These are phyloP conservation scores for Butyriboletus loyo DNA, from an alignment of 768 basidiomycete species.

Conservation along the genomic window DNA sequence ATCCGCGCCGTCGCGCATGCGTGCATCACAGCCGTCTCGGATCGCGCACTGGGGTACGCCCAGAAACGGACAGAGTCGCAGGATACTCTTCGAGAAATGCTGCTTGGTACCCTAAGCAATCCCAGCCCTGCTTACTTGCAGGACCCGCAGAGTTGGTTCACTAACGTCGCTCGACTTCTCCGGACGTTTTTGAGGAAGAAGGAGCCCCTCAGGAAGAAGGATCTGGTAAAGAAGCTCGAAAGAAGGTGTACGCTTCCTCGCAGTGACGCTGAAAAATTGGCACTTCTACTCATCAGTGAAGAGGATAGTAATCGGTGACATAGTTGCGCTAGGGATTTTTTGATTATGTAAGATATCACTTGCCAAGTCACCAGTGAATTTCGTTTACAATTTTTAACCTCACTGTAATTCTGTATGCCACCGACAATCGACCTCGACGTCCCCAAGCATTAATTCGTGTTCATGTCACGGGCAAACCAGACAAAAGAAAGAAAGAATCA, in stretches of 20 bases:
- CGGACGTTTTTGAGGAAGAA: not conserved
- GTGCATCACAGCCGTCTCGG: slow-evolving; percentile 8
- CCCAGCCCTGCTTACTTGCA: not conserved
- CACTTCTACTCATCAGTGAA: too few species aligned
- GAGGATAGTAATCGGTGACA: not conserved
- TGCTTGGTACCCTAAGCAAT: not conserved
- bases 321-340: not conserved
- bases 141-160: slow-evolving; percentile 1
- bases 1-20: slow-evolving; percentile 7
- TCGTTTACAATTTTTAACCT: not conserved
- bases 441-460: not conserved
- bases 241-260: not conserved
- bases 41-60: not conserved
- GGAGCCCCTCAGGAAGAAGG: not conserved
- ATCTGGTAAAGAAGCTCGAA: slow-evolving; percentile 1
- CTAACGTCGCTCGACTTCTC: not conserved
- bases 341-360: not conserved
- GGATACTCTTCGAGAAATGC: not conserved
- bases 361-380: not conserved
- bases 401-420: not conserved
- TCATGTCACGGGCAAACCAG: not conserved
- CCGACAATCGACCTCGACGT: too few species aligned
- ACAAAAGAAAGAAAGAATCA: not conserved
- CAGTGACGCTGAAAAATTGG: not conserved
- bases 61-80: slow-evolving; percentile 4